Evolutionary conservation across 179 eudicot species (phyloP).

Genomic region (Beta macrorhiza): DNA sequence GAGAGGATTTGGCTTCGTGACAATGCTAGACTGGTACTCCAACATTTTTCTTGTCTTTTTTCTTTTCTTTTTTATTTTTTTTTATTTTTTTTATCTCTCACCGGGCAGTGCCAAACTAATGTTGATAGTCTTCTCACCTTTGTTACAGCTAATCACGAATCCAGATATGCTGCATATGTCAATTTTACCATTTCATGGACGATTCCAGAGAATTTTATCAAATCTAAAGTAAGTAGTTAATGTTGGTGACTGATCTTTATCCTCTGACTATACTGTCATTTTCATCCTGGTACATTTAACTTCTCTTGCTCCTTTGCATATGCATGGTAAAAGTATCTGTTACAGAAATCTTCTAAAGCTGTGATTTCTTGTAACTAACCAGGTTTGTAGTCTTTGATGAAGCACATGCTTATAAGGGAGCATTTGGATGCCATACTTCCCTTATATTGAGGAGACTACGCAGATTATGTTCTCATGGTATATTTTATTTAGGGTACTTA

Average conservation of each 20-base stretch:
- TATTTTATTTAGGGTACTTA: neutral
- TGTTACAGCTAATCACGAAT: slow-evolving; percentile 90
- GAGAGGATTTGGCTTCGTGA: slow-evolving; percentile 78
- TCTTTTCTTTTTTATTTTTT: too few relatives aligned
- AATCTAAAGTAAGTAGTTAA: slow-evolving; percentile 63
- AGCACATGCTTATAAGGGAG: slow-evolving; percentile 92
- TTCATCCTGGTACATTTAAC: slow-evolving; percentile 1
- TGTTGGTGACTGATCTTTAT: slow-evolving; percentile 13
- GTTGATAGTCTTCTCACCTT: slow-evolving; percentile 32
- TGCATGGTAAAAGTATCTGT: neutral
- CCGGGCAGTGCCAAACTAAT: slow-evolving; percentile 1
- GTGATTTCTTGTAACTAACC: slow-evolving; percentile 9
- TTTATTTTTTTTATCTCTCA: neutral
- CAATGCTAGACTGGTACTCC: slow-evolving; percentile 80
- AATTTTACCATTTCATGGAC: slow-evolving; percentile 83
- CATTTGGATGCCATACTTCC: slow-evolving; percentile 96
- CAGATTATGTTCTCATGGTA: slow-evolving; percentile 91
- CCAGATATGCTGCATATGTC: slow-evolving; percentile 97
- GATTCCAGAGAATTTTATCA: slow-evolving; percentile 70
- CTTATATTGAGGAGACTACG: slow-evolving; percentile 87
- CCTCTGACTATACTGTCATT: neutral
- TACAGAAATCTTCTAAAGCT: slow-evolving; percentile 12
- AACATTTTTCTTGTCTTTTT: neutral
- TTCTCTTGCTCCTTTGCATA: slow-evolving; percentile 5
- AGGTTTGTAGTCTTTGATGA: slow-evolving; percentile 91